phyloP scores from a whole-genome alignment of 352 stramenopile species.

The Phytophthora europaea region DNA sequence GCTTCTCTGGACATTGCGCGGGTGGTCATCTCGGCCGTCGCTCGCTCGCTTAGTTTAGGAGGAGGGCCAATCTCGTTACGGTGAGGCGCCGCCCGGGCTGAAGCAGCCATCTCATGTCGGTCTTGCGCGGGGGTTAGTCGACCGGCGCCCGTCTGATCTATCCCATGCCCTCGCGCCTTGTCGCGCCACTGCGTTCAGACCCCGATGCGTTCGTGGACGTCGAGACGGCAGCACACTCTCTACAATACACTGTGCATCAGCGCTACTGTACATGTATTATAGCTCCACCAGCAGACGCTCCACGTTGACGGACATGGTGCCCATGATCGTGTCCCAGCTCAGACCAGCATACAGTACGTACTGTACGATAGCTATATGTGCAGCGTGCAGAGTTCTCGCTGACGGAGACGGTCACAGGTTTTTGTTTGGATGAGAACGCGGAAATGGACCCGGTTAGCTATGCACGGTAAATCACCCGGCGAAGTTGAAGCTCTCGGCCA shows the following conservation, averaged over 20 bases:
- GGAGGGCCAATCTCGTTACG: not conserved
- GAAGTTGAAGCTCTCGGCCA: too few relatives aligned
- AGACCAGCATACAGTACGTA: not conserved
- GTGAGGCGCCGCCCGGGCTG: conserved; percentile 3
- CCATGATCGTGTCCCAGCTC: not conserved
- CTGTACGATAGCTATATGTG: too few relatives aligned
- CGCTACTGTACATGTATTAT: too few relatives aligned
- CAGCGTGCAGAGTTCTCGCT: not conserved
- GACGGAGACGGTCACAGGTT: too few relatives aligned
- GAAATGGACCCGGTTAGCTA: too few relatives aligned
- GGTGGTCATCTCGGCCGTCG: not conserved
- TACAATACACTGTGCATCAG: not conserved
- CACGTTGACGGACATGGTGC: not conserved
- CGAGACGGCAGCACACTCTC: not conserved
- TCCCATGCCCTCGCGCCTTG: not conserved
- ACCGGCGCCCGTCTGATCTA: conserved; percentile 6
- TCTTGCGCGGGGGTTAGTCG: conserved; percentile 1
- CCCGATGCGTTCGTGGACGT: not conserved
- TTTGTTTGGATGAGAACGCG: too few relatives aligned
- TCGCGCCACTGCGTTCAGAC: not conserved
- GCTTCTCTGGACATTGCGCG: not conserved
- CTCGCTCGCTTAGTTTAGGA: conserved; percentile 2
- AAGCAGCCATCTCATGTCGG: conserved; percentile 15
- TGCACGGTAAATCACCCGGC: too few relatives aligned
- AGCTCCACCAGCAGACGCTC: not conserved